Evolutionary conservation across 768 basidiomycete genomes (phyloP).

Genomic region (Hygrocybe coccinea): DNA sequence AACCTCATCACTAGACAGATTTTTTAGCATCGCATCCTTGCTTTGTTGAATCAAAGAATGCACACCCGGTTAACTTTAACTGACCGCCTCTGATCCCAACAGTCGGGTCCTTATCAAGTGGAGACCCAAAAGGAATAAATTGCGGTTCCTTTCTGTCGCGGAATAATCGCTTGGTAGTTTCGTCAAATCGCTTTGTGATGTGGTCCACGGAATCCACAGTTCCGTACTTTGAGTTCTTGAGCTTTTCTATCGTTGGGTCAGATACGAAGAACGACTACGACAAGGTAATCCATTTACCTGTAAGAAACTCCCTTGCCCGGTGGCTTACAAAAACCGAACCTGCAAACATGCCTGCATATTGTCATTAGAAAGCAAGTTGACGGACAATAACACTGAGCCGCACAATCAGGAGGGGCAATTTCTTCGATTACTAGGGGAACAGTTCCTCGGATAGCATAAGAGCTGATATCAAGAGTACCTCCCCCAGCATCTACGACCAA

Average conservation of each 20-base stretch:
- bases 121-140: slow-evolving; percentile 73
- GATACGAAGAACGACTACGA: not conserved
- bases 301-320: slow-evolving; percentile 65
- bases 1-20: slow-evolving; percentile 39
- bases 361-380: not conserved
- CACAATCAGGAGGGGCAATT: slow-evolving; percentile 78
- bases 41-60: not conserved
- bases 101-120: slow-evolving; percentile 65
- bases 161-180: slow-evolving; percentile 77
- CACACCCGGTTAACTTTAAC: slow-evolving; percentile 65
- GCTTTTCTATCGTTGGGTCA: slow-evolving; percentile 48
- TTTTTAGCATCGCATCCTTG: not conserved
- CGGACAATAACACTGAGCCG: slow-evolving; percentile 19
- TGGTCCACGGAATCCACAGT: slow-evolving; percentile 68
- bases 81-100: slow-evolving; percentile 71
- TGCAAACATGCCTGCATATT: slow-evolving; percentile 63
- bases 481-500: slow-evolving; percentile 78
- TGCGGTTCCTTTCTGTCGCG: slow-evolving; percentile 62
- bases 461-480: slow-evolving; percentile 76
- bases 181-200: slow-evolving; percentile 75
- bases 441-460: slow-evolving; percentile 69
- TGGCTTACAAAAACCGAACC: slow-evolving; percentile 81
- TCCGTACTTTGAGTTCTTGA: slow-evolving; percentile 69
- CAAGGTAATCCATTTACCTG: slow-evolving; percentile 39
- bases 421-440: slow-evolving; percentile 74